phyloP scores from a whole-genome alignment of 768 basidiomycete genomes.

The Phylloporus scabripes region DNA sequence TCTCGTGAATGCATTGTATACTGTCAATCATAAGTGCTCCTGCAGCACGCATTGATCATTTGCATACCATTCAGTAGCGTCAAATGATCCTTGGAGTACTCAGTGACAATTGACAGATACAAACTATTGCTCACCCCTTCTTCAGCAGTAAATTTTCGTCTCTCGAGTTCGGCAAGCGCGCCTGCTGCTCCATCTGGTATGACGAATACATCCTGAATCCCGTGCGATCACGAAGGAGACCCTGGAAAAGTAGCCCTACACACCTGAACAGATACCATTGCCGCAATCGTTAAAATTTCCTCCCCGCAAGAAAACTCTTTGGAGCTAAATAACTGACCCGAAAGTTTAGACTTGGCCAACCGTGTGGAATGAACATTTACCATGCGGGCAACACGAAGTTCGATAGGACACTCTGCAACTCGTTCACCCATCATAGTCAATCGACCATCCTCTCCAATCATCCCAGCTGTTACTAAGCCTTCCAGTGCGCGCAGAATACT shows the following conservation, averaged over 20 bases:
- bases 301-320: conserved; percentile 87
- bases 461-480: conserved; percentile 70
- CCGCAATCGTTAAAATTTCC: conserved; percentile 92
- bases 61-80: conserved; percentile 81
- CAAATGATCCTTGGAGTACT: conserved; percentile 71
- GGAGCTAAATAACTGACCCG: conserved; percentile 72
- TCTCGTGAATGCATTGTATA: conserved; percentile 87
- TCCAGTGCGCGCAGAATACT: conserved; percentile 83
- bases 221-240: background rate
- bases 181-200: conserved; percentile 82
- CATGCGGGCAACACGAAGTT: conserved; percentile 91
- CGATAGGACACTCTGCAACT: conserved; percentile 92
- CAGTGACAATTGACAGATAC: background rate
- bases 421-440: conserved; percentile 73
- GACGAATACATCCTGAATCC: conserved; percentile 75
- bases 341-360: conserved; percentile 1
- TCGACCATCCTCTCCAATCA: conserved; percentile 77
- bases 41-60: background rate
- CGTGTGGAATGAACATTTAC: conserved; percentile 39
- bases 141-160: conserved; percentile 95
- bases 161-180: conserved; percentile 84
- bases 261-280: conserved; percentile 91
- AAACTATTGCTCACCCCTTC: conserved; percentile 69
- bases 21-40: conserved; percentile 38
- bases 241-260: conserved; percentile 6